phyloP scores from a whole-genome alignment of 2,329 filamentous ascomycete genomes.

The Tolypocladium sp. region DNA sequence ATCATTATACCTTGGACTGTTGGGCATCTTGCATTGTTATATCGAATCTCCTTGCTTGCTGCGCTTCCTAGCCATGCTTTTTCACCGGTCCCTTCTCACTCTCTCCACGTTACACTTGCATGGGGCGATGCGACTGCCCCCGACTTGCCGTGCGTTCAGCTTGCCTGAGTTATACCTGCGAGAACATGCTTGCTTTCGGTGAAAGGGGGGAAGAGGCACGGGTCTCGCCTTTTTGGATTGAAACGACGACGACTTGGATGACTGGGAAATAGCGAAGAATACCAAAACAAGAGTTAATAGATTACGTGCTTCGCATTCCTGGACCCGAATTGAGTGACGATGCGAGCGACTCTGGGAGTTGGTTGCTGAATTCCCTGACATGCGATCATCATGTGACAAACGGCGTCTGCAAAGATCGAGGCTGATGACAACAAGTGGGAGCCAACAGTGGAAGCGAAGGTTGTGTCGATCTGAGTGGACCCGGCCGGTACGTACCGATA shows the following conservation, averaged over 20 bases:
- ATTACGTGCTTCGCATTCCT: not conserved
- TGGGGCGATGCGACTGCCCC: not conserved
- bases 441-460: not conserved
- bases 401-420: not conserved
- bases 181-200: not conserved
- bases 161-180: not conserved
- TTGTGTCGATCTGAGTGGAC: not conserved
- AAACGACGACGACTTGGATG: not conserved
- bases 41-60: not conserved
- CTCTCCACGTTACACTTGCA: not conserved
- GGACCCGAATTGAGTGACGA: not conserved
- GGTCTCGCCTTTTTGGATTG: not conserved
- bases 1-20: conserved; percentile 1
- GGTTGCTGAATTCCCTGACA: not conserved
- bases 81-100: not conserved
- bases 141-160: not conserved
- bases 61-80: not conserved
- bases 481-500: not conserved
- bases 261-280: not conserved
- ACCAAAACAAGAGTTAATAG: not conserved
- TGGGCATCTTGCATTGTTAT: not conserved
- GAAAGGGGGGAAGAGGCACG: not conserved
- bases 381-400: not conserved
- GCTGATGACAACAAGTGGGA: not conserved
- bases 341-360: too few relatives aligned